A percentile compares a stretch with the other conserved stretches of the same genome.
phyloP scores from a whole-genome alignment of 768 basidiomycete genomes.

The Panus rudis region DNA sequence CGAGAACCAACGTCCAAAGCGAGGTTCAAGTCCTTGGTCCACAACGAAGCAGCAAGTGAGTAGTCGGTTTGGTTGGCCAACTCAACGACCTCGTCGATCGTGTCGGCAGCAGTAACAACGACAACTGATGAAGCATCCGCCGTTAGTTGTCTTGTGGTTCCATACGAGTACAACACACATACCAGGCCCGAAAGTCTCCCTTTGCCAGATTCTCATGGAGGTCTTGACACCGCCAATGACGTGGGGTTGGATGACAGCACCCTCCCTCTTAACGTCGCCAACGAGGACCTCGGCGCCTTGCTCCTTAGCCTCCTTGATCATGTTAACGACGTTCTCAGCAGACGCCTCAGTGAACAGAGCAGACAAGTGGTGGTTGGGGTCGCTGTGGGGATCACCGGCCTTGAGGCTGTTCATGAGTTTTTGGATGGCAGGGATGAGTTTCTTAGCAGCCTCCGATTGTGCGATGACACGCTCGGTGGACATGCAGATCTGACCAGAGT shows the following conservation, averaged over 20 bases:
- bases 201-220: slow-evolving; percentile 46
- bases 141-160: not conserved
- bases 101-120: slow-evolving; percentile 38
- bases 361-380: slow-evolving; percentile 25
- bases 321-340: slow-evolving; percentile 37
- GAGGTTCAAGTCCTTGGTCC: slow-evolving; percentile 39
- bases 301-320: slow-evolving; percentile 38
- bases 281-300: slow-evolving; percentile 39
- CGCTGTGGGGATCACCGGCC: slow-evolving; percentile 31
- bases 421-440: slow-evolving; percentile 30
- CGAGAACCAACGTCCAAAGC: slow-evolving; percentile 40
- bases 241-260: slow-evolving; percentile 45
- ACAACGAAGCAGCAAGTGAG: slow-evolving; percentile 44
- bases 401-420: slow-evolving; percentile 27
- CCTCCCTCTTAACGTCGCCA: slow-evolving; percentile 35
- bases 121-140: slow-evolving; percentile 27
- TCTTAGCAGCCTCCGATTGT: slow-evolving; percentile 32
- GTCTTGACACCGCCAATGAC: slow-evolving; percentile 39
- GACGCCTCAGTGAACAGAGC: slow-evolving; percentile 38
- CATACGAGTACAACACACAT: not conserved
- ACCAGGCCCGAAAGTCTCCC: slow-evolving; percentile 61
- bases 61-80: slow-evolving; percentile 50
- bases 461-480: slow-evolving; percentile 53
- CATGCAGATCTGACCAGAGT: slow-evolving; percentile 55
- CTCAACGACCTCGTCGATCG: slow-evolving; percentile 46